These are phyloP conservation scores for Talinum fruticosum DNA, from an alignment of 148 eudicot genomes.

Conservation along the genomic window DNA sequence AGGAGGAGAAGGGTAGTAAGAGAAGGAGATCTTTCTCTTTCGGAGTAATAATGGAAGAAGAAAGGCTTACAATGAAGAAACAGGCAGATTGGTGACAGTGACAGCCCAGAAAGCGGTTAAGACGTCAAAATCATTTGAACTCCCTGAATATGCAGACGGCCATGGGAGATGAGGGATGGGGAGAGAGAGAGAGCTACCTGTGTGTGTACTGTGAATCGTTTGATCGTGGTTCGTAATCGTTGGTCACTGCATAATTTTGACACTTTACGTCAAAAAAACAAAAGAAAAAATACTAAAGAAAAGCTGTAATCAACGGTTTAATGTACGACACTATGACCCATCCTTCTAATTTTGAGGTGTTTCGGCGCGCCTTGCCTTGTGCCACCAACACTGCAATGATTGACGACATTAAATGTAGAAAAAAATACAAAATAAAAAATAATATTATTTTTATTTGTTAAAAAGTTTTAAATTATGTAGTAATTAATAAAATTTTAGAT, in stretches of 20 bases:
- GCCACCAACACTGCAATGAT: background rate
- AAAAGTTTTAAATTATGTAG: too few relatives aligned
- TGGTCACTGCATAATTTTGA: background rate
- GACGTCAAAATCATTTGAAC: constrained; percentile 11
- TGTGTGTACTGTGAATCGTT: background rate
- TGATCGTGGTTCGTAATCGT: background rate
- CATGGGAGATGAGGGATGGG: background rate
- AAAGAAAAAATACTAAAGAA: too few relatives aligned
- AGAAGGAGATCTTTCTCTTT: background rate
- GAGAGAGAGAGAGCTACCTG: background rate
- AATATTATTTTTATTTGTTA: too few relatives aligned
- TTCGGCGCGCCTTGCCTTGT: background rate
- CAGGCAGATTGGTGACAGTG: background rate
- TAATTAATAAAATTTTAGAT: too few relatives aligned
- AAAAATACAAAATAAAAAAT: too few relatives aligned
- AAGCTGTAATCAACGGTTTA: background rate
- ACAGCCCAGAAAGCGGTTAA: constrained; percentile 8
- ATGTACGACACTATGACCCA: background rate
- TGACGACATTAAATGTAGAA: too few relatives aligned
- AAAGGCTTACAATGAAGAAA: too few relatives aligned
- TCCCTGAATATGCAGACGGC: background rate
- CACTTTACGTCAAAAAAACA: background rate
- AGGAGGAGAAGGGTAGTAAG: background rate
- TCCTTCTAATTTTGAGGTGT: background rate
- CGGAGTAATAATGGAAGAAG: constrained; percentile 2